Base-by-base conservation (phyloP, 345 rosid species). In the Viola odorata region DNA sequence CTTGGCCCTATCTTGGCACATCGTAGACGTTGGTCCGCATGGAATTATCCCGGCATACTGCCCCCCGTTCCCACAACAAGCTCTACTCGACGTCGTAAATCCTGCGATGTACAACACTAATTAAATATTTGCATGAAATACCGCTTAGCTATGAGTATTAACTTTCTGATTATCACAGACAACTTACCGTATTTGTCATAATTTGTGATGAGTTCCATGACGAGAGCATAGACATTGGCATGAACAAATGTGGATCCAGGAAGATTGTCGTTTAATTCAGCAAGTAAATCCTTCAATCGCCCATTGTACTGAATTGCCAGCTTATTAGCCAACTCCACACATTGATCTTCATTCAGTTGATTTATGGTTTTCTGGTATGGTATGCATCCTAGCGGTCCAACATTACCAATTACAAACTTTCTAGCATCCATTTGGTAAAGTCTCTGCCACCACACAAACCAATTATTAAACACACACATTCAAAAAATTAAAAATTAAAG, bases 351-450 rank as follows among this genome's bases (percentile, higher is more conserved):
- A 0, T 66, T 73, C 54, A 89, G 41, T 55, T 78, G 96, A 59
- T 84, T 85, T 37, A 87, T 75, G 0, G 94, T 86, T 69, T 78
- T 87, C 63, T 92, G 98, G 67, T 91, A 89, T 0, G 98, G 98
- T 53, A 92, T 89, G 76, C 98, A 92, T 1, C 98, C 98, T 7
- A 91, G 82, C 0, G 98, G 96, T n/a, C 89, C 98, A 0, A 89
- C 96, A 39, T 92, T 92, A 6, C 88, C 96, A 5, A 89, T 65
- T 68, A 91, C 91, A 65, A 91, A 91, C 66, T 91, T 91, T 58
- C 96, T 65, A 37, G 85, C 98, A 58, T 80, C 98, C 71, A 92
- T 45, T 51, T 66, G 70, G 69, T 92, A 92, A 9, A 92, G 80
- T 61, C 98, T 84, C 98, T 91, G 87, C 66, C 60, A 66, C 45